Conservation (phyloP, 345 rosid species). For the Eucalyptus albens region DNA sequence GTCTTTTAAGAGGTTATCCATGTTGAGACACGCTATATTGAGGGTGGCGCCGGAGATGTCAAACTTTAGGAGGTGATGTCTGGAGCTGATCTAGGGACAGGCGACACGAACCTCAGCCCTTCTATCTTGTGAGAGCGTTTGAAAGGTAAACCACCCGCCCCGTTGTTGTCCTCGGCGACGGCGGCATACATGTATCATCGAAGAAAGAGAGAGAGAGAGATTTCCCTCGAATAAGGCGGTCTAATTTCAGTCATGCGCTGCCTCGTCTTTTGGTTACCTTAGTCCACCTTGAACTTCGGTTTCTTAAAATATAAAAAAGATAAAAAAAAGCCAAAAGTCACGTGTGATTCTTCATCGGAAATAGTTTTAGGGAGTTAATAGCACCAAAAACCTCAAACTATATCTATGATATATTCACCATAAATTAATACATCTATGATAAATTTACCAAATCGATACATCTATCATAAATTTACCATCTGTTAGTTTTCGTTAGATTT, state of each 20-base stretch:
- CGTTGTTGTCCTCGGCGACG: neutral
- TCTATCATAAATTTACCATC: fast-evolving
- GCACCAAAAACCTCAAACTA: fast-evolving
- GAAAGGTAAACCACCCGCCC: neutral
- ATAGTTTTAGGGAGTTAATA: fast-evolving
- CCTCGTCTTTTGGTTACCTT: too few species aligned
- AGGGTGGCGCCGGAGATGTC: neutral
- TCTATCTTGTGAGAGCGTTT: neutral
- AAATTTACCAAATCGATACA: fast-evolving
- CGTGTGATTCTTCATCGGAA: fast-evolving
- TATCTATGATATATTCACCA: fast-evolving
- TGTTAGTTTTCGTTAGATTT: fast-evolving
- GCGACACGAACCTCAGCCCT: neutral
- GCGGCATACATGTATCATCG: fast-evolving
- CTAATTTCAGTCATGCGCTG: too few species aligned
- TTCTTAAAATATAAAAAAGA: neutral
- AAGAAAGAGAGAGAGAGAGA: neutral
- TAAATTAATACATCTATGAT: too few species aligned
- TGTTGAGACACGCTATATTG: neutral
- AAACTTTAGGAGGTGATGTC: neutral
- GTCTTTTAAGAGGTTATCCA: neutral
- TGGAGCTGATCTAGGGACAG: neutral
- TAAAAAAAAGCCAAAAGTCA: too few species aligned
- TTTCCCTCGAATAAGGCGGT: neutral
- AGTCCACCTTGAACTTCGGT: neutral